Conservation (phyloP, 495 filamentous ascomycete genomes). For the Tuber microsphaerosporum region DNA sequence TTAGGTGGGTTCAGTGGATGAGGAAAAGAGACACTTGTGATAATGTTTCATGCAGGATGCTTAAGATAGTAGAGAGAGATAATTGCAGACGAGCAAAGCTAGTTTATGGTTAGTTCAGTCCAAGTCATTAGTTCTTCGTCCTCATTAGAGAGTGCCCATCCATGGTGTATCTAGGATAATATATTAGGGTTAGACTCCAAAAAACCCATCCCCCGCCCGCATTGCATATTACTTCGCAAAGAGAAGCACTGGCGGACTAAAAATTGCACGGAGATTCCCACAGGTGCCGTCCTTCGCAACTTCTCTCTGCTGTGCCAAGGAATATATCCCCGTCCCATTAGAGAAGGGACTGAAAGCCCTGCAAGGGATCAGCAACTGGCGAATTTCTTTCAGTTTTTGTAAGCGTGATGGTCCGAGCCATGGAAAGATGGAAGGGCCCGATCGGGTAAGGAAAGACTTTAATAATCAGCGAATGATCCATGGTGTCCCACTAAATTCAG, state of each 20-base stretch:
- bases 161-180: too few relatives aligned
- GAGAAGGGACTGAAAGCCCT: constrained; percentile 8
- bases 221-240: not conserved
- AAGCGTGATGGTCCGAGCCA: constrained; percentile 26
- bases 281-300: constrained; percentile 15
- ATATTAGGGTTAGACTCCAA: too few relatives aligned
- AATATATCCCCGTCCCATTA: constrained; percentile 16
- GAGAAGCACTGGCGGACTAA: constrained; percentile 1
- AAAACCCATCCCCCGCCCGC: not conserved
- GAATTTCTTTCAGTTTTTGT: constrained; percentile 16
- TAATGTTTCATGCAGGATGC: not conserved
- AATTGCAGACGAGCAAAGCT: not conserved
- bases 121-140: not conserved
- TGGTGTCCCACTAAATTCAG: not conserved
- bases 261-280: constrained; percentile 23
- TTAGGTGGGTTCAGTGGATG: not conserved
- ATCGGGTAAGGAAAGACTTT: constrained; percentile 13
- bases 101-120: not conserved
- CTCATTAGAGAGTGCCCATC: not conserved
- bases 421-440: constrained; percentile 15
- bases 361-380: constrained; percentile 25
- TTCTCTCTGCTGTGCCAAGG: not conserved
- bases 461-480: constrained; percentile 15
- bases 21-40: not conserved
- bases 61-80: not conserved